Percentiles rank a stretch among this genome's conserved stretches.
These are phyloP conservation scores for Uronychia setigera DNA, from an alignment of 73 alveolate genomes.

Conservation along the genomic window DNA sequence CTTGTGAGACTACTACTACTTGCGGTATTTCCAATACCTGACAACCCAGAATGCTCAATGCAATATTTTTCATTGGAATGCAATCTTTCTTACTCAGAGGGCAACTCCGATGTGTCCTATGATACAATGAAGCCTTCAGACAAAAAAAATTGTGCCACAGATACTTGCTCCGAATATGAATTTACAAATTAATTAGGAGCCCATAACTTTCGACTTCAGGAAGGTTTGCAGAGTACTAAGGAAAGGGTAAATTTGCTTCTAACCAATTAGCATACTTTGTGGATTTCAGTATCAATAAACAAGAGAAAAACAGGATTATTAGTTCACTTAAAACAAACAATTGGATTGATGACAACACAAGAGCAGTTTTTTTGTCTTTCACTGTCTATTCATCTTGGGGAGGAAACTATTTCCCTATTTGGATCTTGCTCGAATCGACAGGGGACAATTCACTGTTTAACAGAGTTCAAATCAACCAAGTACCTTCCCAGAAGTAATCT, in stretches of 20 bases:
- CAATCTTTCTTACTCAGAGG: not conserved
- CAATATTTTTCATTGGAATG: not conserved
- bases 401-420: not conserved
- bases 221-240: not conserved
- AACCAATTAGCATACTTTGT: not conserved
- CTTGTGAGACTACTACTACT: not conserved
- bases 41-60: not conserved
- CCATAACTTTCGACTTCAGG: too few species aligned
- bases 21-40: not conserved
- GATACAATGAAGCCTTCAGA: not conserved
- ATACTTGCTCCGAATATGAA: not conserved
- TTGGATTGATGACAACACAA: constrained; percentile 24
- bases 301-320: not conserved
- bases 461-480: not conserved
- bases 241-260: not conserved
- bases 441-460: not conserved
- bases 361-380: constrained; percentile 6
- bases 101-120: not conserved
- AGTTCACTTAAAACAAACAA: not conserved
- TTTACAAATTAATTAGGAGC: too few species aligned
- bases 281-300: not conserved
- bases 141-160: not conserved
- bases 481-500: too few species aligned
- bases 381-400: constrained; percentile 3
- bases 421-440: constrained; percentile 8